A percentile compares a stretch with the other conserved stretches of the same genome.
Conservation (phyloP, 2,329 filamentous ascomycete species). For the Cercospora berteroae region DNA sequence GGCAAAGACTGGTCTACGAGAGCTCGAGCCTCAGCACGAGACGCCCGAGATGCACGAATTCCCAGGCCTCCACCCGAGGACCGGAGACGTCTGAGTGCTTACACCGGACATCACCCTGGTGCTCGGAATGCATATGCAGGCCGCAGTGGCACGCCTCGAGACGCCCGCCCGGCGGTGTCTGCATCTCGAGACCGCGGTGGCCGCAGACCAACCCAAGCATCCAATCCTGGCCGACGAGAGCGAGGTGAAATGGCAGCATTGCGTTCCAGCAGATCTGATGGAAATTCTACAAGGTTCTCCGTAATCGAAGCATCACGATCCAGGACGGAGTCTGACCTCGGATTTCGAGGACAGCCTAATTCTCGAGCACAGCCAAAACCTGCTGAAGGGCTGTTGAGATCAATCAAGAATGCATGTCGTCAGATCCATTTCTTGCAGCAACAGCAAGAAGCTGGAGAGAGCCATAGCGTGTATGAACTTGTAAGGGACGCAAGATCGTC, state of each 20-base stretch:
- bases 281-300: background rate
- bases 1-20: conserved; percentile 18
- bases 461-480: conserved; percentile 17
- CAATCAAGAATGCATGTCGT: conserved; percentile 24
- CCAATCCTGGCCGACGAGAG: conserved; percentile 6
- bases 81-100: conserved; percentile 10
- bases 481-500: conserved; percentile 12
- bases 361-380: conserved; percentile 8
- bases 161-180: background rate
- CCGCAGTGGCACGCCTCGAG: background rate
- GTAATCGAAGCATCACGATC: background rate
- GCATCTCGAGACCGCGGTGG: background rate
- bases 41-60: background rate
- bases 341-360: conserved; percentile 6
- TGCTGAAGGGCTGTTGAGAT: conserved; percentile 10
- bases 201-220: background rate
- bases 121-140: background rate
- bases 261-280: background rate
- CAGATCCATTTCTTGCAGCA: conserved; percentile 22
- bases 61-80: background rate
- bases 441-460: conserved; percentile 20
- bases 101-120: background rate
- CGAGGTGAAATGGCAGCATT: background rate
- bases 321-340: background rate
- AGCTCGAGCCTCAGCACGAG: background rate